Evolutionary conservation across 495 filamentous ascomycete genomes (phyloP), one percentile per base, ranked within the genome.

Genomic region (Podospora conica): DNA sequence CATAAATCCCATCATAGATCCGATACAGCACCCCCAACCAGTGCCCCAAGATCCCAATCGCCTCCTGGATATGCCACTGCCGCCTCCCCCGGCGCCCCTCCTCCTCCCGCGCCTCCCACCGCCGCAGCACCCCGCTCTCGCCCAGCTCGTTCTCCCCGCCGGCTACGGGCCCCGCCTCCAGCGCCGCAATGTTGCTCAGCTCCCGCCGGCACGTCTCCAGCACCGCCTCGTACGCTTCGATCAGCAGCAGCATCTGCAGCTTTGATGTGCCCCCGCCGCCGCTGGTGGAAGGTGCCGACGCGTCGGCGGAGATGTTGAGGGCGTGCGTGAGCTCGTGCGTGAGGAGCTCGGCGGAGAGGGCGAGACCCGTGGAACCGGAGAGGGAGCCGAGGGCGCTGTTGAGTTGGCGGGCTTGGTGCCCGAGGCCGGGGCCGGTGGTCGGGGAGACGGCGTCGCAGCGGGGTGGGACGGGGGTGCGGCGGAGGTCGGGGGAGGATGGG

Each of bases 161-260:
- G n/a, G n/a, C n/a, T n/a, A n/a, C n/a, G n/a, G n/a, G 11, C 5
- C 20, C 23, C 33, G 55, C 5, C 33, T 58, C 33, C 21, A 21
- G 23, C 25, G 23, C 33, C 60, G 65, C 53, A 21, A 31, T n/a
- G 28, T n/a, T 48, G 18, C 40, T 22, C 21, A 67, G 10, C 61
- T 70, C 63, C 23, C 28, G 24, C 31, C 61, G 58, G 24, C 72
- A 74, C 1, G 31, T 40, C 22, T 65, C 60, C 28, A 74, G 53
- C 40, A 67, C 54, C 0, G 65, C 67, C 58, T 70, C 68, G 53
- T 74, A 74, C 28, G 70, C 70, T 53, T 72, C 72, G 18, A 72
- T 72, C 53, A 74, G 23, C 53, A 74, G 29, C 54, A 69, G 23
- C 20, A 72, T 31, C 55, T 74, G 70, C 25, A 68, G 61, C 55